phyloP scores from a whole-genome alignment of 345 rosid species.

The Corymbia maculata region DNA sequence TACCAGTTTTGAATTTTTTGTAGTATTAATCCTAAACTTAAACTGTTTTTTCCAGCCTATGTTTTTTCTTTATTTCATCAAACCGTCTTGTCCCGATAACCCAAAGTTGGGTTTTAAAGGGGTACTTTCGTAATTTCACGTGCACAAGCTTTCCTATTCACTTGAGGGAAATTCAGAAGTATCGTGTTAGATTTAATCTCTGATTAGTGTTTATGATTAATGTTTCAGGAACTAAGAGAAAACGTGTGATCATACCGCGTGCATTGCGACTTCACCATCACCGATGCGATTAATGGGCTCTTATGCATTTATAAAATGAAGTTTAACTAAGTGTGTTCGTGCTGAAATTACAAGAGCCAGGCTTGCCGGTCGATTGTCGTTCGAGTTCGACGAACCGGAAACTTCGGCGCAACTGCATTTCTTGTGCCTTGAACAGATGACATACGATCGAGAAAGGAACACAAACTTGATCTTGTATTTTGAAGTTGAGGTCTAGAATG shows the following conservation, averaged over 20 bases:
- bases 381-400: not conserved
- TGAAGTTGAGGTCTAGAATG: not conserved
- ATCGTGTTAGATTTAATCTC: not conserved
- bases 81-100: not conserved
- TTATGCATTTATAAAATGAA: not conserved
- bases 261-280: no score
- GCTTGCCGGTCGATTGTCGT: not conserved
- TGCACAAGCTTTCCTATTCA: not conserved
- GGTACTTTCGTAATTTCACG: not conserved
- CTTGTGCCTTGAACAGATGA: not conserved
- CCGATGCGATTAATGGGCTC: not conserved
- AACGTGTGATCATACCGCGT: no score
- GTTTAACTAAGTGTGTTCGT: not conserved
- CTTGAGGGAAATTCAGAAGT: no score
- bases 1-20: not conserved
- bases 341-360: not conserved
- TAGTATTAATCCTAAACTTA: no score
- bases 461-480: not conserved
- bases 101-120: not conserved
- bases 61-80: not conserved
- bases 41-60: not conserved
- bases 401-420: not conserved
- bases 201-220: not conserved
- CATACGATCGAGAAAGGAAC: not conserved
- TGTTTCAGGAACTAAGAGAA: no score